Percentiles rank a stretch among this genome's conserved stretches.
Conservation (phyloP, 148 eudicot species). For the Rhododendron simsii region DNA sequence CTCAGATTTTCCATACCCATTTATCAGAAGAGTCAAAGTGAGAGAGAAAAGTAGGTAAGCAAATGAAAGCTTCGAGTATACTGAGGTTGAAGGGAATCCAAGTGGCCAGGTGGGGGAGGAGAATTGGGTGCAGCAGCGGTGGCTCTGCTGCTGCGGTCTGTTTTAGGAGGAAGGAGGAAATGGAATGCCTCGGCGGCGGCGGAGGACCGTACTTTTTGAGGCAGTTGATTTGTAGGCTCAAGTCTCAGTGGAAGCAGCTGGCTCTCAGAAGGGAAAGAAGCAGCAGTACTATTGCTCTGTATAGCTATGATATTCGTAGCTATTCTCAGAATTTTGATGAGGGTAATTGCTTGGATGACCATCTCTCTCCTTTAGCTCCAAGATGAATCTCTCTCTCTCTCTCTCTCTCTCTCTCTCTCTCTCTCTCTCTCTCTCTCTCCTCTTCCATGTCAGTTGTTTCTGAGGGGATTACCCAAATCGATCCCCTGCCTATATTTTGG, state of each 20-base stretch:
- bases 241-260: constrained; percentile 1
- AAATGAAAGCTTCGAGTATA: neutral
- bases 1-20: neutral
- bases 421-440: neutral
- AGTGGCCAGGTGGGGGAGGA: neutral
- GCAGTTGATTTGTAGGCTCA: neutral
- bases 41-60: neutral
- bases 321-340: constrained; percentile 29
- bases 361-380: neutral
- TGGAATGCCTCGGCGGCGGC: neutral
- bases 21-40: neutral
- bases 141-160: neutral
- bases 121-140: neutral
- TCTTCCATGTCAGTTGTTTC: neutral
- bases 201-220: neutral
- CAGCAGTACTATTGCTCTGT: neutral
- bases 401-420: neutral
- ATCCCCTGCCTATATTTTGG: neutral
- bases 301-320: constrained; percentile 22
- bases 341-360: constrained; percentile 1
- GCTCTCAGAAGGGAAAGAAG: neutral
- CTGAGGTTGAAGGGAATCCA: neutral
- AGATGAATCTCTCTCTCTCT: neutral
- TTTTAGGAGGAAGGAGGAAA: neutral
- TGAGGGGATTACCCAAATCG: neutral